Percentiles rank a stretch among this genome's conserved stretches.
phyloP scores from a whole-genome alignment of 495 filamentous ascomycete species.

The Penicillium bialowiezense region DNA sequence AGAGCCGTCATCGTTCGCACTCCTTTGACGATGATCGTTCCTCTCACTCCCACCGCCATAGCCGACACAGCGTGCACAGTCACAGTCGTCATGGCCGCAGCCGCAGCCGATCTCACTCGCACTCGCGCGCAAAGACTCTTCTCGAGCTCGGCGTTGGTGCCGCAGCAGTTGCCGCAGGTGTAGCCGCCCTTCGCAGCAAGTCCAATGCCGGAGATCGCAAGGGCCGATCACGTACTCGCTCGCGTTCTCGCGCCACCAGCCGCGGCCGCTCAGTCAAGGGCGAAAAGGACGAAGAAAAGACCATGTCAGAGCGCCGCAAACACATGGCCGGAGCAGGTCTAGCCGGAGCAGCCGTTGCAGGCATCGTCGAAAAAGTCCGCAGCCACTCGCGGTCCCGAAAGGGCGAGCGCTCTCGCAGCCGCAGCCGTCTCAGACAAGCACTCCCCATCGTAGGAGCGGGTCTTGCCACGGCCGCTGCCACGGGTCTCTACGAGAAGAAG shows the following conservation, averaged over 20 bases:
- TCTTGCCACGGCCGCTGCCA: constrained; percentile 72
- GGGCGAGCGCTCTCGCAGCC: constrained; percentile 50
- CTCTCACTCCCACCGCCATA: constrained; percentile 31
- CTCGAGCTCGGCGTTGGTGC: constrained; percentile 76
- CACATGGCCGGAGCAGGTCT: constrained; percentile 74
- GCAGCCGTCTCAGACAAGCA: constrained; percentile 58
- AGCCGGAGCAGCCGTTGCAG: constrained; percentile 75
- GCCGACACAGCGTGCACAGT: constrained; percentile 32
- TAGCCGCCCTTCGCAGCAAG: constrained; percentile 67
- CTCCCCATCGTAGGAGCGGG: constrained; percentile 72
- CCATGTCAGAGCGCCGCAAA: constrained; percentile 60
- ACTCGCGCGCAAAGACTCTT: constrained; percentile 55
- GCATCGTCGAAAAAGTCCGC: constrained; percentile 68
- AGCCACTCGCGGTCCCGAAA: constrained; percentile 65
- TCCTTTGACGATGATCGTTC: constrained; percentile 50
- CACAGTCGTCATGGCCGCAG: constrained; percentile 40
- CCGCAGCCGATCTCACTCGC: constrained; percentile 55
- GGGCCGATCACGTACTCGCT: constrained; percentile 64
- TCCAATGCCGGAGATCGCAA: constrained; percentile 65
- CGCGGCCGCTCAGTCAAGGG: constrained; percentile 28
- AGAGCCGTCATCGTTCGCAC: constrained; percentile 48
- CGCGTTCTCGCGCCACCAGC: constrained; percentile 48
- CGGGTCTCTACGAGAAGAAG: constrained; percentile 76
- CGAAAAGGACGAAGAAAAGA: constrained; percentile 41
- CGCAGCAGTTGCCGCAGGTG: constrained; percentile 76